Evolutionary conservation across 805 yeast genomes (phyloP), one percentile per base, ranked within the genome.

Genomic region (Danielozyma ontarioensis): DNA sequence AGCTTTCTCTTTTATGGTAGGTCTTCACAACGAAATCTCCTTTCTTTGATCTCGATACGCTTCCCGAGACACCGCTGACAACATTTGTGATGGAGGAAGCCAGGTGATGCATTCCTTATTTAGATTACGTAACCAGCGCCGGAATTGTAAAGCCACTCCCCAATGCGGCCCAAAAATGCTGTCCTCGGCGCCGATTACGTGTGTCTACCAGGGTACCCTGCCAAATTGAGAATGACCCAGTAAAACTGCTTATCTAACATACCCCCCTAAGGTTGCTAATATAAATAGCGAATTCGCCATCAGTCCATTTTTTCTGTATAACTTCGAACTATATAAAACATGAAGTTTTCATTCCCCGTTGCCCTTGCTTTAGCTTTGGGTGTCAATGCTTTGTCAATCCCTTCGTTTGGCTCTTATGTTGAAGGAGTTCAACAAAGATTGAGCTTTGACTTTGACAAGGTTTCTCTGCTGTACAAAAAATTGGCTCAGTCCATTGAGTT

Each of bases 21-120:
- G 55, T 53, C 46, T 78, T 77, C 3, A 76, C 57, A 0, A 78
- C 83, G n/a, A 35, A 53, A 59, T 2, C 23, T 13, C 22, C 10
- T 19, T 6, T 19, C 22, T 10, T 19, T 19, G 8, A 19, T 6
- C 22, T 19, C 8, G 22, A 6, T 6, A 6, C 22, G 22, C 10
- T 19, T 6, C 22, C 6, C 22, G 8, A n/a, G n/a, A 19, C 22
- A 10, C 22, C 22, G 22, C 22, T 19, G 8, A 19, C 22, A 19
- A 19, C 22, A 19, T 19, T 19, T 19, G 22, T 19, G 22, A 6
- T 10, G 6, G 22, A 10, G 22, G 22, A n/a, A n/a, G n/a, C n/a
- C n/a, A n/a, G n/a, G n/a, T n/a, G n/a, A n/a, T n/a, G n/a, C n/a
- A n/a, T n/a, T n/a, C n/a, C n/a, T n/a, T n/a, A n/a, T n/a, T n/a